Evolutionary conservation across 1,139 yeast species (phyloP).

Genomic region (Yamadazyma kanchanaburiensis): DNA sequence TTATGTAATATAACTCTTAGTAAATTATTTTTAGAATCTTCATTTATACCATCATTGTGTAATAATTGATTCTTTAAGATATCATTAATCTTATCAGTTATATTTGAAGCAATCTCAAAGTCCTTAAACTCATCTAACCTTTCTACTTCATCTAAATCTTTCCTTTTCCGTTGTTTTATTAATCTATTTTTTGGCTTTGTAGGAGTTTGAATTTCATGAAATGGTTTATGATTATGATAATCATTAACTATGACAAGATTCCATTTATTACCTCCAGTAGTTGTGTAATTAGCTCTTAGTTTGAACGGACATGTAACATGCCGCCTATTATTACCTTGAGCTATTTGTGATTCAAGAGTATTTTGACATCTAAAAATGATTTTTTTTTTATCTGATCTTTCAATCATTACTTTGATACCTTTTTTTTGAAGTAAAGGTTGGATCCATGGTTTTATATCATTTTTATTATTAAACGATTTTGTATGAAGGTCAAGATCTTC

Average conservation of each 20-base stretch:
- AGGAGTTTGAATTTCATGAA: background rate
- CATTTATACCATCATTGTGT: constrained; percentile 7
- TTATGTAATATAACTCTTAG: constrained; percentile 7
- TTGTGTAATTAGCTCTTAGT: constrained; percentile 63
- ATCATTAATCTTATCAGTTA: constrained; percentile 9
- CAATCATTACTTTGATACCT: constrained; percentile 64
- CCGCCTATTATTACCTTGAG: constrained; percentile 18
- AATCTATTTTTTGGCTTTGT: background rate
- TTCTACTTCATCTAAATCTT: constrained; percentile 4
- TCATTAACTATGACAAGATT: constrained; percentile 58
- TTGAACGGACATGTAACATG: constrained; percentile 60
- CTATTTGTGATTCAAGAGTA: constrained; percentile 14
- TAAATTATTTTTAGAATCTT: constrained; percentile 10
- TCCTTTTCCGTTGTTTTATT: background rate
- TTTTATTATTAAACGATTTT: constrained; percentile 15
- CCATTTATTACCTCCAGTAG: constrained; percentile 52
- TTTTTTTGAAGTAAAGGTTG: constrained; percentile 37
- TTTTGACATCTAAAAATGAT: constrained; percentile 67
- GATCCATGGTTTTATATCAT: constrained; percentile 68
- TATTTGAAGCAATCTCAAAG: constrained; percentile 7
- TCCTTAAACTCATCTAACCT: constrained; percentile 5
- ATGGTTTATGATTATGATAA: constrained; percentile 37
- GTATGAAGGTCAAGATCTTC: constrained; percentile 8
- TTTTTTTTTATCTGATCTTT: constrained; percentile 57
- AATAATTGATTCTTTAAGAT: constrained; percentile 8